Conservation (phyloP, 495 filamentous ascomycete genomes). For the Aspergillus baeticus region DNA sequence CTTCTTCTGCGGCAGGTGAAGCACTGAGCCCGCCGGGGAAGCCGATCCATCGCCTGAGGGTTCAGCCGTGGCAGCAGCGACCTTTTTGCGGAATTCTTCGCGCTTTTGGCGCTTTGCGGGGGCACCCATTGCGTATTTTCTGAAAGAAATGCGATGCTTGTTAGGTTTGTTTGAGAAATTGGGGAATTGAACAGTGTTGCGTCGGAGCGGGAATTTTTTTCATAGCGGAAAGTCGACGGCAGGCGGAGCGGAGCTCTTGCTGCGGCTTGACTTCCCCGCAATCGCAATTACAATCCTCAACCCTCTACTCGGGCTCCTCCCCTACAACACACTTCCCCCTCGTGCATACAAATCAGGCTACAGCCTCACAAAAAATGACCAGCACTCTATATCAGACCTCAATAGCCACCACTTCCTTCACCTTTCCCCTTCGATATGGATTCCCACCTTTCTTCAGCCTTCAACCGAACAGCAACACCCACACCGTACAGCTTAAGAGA, state of each 20-base stretch:
- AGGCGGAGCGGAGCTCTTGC: constrained; percentile 10
- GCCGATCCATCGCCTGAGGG: constrained; percentile 19
- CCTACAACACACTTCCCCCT: neutral
- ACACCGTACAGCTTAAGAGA: constrained; percentile 71
- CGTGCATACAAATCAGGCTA: neutral
- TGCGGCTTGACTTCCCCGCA: constrained; percentile 3
- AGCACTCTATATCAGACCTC: constrained; percentile 1
- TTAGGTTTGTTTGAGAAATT: neutral
- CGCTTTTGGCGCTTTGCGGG: constrained; percentile 71
- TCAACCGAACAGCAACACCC: constrained; percentile 76
- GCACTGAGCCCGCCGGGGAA: constrained; percentile 6
- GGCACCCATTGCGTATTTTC: constrained; percentile 46
- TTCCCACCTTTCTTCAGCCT: constrained; percentile 59
- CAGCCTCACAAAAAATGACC: constrained; percentile 21
- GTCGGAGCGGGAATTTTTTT: constrained; percentile 7
- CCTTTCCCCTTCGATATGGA: constrained; percentile 45
- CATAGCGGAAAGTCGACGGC: neutral
- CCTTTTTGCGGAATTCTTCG: constrained; percentile 62
- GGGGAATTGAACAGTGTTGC: neutral
- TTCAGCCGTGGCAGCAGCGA: constrained; percentile 19
- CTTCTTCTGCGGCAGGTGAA: constrained; percentile 79
- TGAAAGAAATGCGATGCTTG: too few relatives aligned
- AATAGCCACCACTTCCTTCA: constrained; percentile 21
- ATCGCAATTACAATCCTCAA: neutral
- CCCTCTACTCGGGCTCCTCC: constrained; percentile 9